Base-by-base conservation (phyloP, 2,329 filamentous ascomycete species). In the Phoma herbarum region DNA sequence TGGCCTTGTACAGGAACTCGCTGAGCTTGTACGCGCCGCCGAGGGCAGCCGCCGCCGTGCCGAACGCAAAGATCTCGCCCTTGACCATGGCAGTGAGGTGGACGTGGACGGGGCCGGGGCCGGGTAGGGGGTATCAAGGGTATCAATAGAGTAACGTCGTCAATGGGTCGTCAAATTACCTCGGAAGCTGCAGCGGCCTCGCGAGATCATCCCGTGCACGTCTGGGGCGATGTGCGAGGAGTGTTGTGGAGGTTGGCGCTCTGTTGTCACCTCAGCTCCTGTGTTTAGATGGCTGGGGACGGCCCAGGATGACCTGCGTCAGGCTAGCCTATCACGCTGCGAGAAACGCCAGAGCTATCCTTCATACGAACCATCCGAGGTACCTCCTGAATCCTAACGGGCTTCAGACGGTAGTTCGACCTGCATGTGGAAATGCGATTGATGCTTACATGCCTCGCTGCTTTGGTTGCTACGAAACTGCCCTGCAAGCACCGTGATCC, bases 11-110 rank as follows among this genome's bases (percentile, higher is more conserved):
- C 25, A 76, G 57, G 63, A 77, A 77, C 56, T 78, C 75, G 59
- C 70, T 66, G 57, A 77, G 59, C 63, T 77, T 78, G 70, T 77
- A 77, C 60, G 72, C 71, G 46, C 73, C 75, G 60, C 71, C 75
- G 53, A 77, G 62, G 26, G 74, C 75, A 26, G 66, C 66, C 33
- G 68, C 71, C 45, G 72, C 72, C 31, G 70, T 70, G 58, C 73
- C 75, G 53, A 71, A 56, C 55, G 71, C 66, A 65, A 77, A 50
- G 29, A 76, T 58, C 61, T 74, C 72, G 47, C 65, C 66, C 49
- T 72, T 74, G 37, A 60, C 67, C 75, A 77, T 77, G 68, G 52
- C 53, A 65, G 61, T 61, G 59, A 57, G 52, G 29, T 20, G 18
- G 52, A 8, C 28, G 52, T 23, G 46, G 35, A 22, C 35, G 47